These are phyloP conservation scores for Penicillium chermesinum DNA, from an alignment of 495 filamentous ascomycete genomes.

Conservation along the genomic window DNA sequence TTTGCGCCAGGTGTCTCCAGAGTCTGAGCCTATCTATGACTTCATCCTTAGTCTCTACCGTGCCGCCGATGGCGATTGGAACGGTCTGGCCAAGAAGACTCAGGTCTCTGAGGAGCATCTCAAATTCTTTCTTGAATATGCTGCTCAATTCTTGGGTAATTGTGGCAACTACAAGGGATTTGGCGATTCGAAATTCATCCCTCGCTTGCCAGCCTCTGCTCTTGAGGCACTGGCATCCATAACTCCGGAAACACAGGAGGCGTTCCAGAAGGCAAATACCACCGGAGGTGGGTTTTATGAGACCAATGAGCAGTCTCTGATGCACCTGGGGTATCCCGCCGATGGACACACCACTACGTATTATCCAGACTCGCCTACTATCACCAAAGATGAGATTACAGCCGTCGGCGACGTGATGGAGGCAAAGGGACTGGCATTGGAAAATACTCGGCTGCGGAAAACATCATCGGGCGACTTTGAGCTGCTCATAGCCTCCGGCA, in stretches of 20 bases:
- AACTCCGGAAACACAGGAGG: slow-evolving; percentile 53
- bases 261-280: slow-evolving; percentile 54
- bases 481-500: slow-evolving; percentile 76
- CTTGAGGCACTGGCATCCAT: slow-evolving; percentile 67
- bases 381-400: slow-evolving; percentile 80
- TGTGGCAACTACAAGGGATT: slow-evolving; percentile 94
- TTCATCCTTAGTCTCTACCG: slow-evolving; percentile 79
- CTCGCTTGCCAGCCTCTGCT: slow-evolving; percentile 60
- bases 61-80: slow-evolving; percentile 73
- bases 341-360: slow-evolving; percentile 84
- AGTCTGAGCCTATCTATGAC: slow-evolving; percentile 87
- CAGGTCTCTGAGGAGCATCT: slow-evolving; percentile 65
- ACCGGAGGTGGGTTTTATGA: slow-evolving; percentile 69
- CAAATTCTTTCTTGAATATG: slow-evolving; percentile 76
- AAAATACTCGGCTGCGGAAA: slow-evolving; percentile 86
- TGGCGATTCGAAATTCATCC: slow-evolving; percentile 92
- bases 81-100: slow-evolving; percentile 60
- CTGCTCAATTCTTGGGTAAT: slow-evolving; percentile 85
- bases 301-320: slow-evolving; percentile 54
- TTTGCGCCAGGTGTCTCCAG: slow-evolving; percentile 82
- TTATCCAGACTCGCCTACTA: slow-evolving; percentile 81
- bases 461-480: slow-evolving; percentile 66
- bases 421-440: slow-evolving; percentile 65
- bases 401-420: slow-evolving; percentile 68
- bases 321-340: slow-evolving; percentile 83